Percentiles rank a stretch among this genome's conserved stretches.
These are phyloP conservation scores for Ganoderma resinaceum DNA, from an alignment of 1,284 basidiomycete genomes.

Conservation along the genomic window DNA sequence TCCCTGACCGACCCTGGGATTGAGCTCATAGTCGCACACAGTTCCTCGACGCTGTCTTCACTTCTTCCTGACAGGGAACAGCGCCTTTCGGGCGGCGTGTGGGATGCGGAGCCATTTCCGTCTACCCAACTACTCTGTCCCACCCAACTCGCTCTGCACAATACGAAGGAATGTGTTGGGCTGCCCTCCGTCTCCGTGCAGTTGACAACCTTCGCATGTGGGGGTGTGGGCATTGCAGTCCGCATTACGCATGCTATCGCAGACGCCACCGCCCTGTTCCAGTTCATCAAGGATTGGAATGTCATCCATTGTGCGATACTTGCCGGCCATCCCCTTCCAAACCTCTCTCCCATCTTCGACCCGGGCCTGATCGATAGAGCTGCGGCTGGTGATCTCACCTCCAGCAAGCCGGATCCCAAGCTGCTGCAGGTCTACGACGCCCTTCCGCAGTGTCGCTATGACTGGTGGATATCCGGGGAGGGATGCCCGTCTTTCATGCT, in stretches of 20 bases:
- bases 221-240: slow-evolving; percentile 36
- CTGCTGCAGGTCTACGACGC: slow-evolving; percentile 36
- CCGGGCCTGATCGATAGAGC: slow-evolving; percentile 43
- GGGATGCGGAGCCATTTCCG: slow-evolving; percentile 29
- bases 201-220: slow-evolving; percentile 43
- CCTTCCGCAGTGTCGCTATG: slow-evolving; percentile 46
- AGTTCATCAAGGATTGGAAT: slow-evolving; percentile 50
- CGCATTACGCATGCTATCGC: slow-evolving; percentile 47
- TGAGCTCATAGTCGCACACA: slow-evolving; percentile 41
- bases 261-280: slow-evolving; percentile 47
- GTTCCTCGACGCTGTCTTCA: slow-evolving; percentile 26
- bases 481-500: slow-evolving; percentile 36
- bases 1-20: slow-evolving; percentile 45
- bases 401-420: slow-evolving; percentile 32
- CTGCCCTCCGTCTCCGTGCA: slow-evolving; percentile 43
- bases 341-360: slow-evolving; percentile 41
- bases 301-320: slow-evolving; percentile 35
- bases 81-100: slow-evolving; percentile 26
- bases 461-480: slow-evolving; percentile 44
- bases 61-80: slow-evolving; percentile 35
- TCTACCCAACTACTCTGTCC: slow-evolving; percentile 31
- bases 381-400: slow-evolving; percentile 44
- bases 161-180: slow-evolving; percentile 31
- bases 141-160: slow-evolving; percentile 39
- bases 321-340: slow-evolving; percentile 17